Conservation (phyloP, 2,329 filamentous ascomycete genomes). For the Corniculantispora saksenae region DNA sequence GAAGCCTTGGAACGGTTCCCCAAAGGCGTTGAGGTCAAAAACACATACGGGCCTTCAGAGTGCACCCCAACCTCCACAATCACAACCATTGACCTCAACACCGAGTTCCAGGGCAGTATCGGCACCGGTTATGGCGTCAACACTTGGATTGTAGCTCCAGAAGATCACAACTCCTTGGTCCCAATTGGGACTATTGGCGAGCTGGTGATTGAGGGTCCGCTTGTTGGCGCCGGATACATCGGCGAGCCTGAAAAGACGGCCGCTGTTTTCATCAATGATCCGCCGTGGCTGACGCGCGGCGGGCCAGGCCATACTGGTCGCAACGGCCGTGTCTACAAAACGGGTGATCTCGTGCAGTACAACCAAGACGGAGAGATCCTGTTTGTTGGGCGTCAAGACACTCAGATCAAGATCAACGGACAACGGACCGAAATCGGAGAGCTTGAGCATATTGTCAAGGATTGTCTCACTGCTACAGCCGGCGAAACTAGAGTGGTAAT, state of each 20-base stretch:
- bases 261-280: conserved; percentile 15
- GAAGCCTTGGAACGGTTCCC: conserved; percentile 46
- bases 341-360: conserved; percentile 48
- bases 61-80: conserved; percentile 45
- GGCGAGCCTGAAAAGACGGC: conserved; percentile 22
- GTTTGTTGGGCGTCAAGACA: conserved; percentile 60
- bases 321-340: conserved; percentile 41
- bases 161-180: conserved; percentile 26
- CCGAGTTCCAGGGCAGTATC: conserved; percentile 17
- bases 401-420: conserved; percentile 62
- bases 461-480: conserved; percentile 38
- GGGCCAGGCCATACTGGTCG: background rate
- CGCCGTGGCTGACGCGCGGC: conserved; percentile 11
- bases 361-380: conserved; percentile 37
- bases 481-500: conserved; percentile 42
- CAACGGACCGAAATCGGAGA: conserved; percentile 57
- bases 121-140: conserved; percentile 17
- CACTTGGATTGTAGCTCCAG: conserved; percentile 42
- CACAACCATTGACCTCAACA: conserved; percentile 34
- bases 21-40: conserved; percentile 39
- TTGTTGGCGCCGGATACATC: conserved; percentile 48
- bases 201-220: conserved; percentile 49
- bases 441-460: conserved; percentile 46
- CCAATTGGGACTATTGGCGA: conserved; percentile 38
- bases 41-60: conserved; percentile 49